These are phyloP conservation scores for Boletellus ananiceps DNA, from an alignment of 768 basidiomycete species.

Conservation along the genomic window DNA sequence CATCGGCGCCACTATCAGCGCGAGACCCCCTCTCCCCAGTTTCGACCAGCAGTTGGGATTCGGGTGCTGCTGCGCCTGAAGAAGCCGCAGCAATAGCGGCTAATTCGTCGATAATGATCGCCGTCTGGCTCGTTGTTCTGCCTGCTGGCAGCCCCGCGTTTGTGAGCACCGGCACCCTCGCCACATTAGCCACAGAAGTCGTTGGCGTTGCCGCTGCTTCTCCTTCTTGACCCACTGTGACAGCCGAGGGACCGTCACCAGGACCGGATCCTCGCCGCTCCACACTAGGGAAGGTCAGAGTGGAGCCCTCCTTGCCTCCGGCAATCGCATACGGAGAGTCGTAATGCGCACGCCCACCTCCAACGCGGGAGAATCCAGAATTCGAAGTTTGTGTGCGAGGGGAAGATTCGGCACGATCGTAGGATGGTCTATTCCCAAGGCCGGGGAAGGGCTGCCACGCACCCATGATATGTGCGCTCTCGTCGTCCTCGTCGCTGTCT, in stretches of 20 bases:
- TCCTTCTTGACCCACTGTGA: slow-evolving; percentile 31
- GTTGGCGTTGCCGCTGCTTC: slow-evolving; percentile 45
- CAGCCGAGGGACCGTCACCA: slow-evolving; percentile 17
- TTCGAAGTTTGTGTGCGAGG: slow-evolving; percentile 28
- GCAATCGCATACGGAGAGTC: slow-evolving; percentile 81
- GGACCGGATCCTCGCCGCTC: slow-evolving; percentile 37
- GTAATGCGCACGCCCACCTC: slow-evolving; percentile 83
- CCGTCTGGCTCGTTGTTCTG: slow-evolving; percentile 78
- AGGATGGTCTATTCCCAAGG: slow-evolving; percentile 23
- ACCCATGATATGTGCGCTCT: slow-evolving; percentile 81
- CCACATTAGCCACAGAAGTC: slow-evolving; percentile 44
- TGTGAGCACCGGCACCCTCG: slow-evolving; percentile 36
- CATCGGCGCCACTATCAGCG: slow-evolving; percentile 27
- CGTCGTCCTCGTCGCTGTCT: slow-evolving; percentile 70
- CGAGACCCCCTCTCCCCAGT: slow-evolving; percentile 14
- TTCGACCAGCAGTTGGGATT: slow-evolving; percentile 21
- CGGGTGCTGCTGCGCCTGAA: slow-evolving; percentile 6
- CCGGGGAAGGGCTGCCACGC: slow-evolving; percentile 82
- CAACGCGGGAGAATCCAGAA: slow-evolving; percentile 81
- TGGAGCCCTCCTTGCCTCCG: slow-evolving; percentile 44
- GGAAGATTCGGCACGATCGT: slow-evolving; percentile 24
- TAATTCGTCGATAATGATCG: slow-evolving; percentile 69
- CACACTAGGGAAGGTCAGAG: slow-evolving; percentile 63
- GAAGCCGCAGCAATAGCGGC: slow-evolving; percentile 21
- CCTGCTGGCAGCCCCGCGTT: slow-evolving; percentile 47